Conservation (phyloP, 352 stramenopile genomes). For the Aphanomyces stellatus region DNA sequence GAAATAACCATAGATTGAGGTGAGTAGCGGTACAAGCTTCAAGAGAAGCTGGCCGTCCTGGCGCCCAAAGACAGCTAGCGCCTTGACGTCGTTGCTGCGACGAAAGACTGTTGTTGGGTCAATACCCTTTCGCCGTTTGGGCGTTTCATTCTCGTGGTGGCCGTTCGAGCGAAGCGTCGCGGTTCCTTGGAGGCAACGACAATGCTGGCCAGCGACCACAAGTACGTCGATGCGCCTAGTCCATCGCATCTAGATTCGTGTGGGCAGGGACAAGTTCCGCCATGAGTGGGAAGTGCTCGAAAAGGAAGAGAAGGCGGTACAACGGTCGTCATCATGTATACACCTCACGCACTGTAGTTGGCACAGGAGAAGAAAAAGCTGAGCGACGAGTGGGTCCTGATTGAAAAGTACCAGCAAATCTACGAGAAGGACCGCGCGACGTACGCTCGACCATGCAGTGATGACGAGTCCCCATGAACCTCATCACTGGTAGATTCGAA, state of each 20-base stretch:
- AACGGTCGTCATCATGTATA: not conserved
- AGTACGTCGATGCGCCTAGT: too few species aligned
- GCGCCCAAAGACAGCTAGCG: too few species aligned
- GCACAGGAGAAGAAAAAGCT: conserved; percentile 69
- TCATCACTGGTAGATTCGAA: conserved; percentile 39
- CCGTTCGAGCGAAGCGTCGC: not conserved
- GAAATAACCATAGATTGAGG: too few species aligned
- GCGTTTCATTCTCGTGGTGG: not conserved
- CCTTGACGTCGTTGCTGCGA: too few species aligned
- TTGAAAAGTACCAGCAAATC: conserved; percentile 56
- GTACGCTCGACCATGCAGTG: conserved; percentile 23
- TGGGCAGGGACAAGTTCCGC: conserved; percentile 4
- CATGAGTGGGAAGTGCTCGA: conserved; percentile 12
- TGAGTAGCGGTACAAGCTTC: too few species aligned
- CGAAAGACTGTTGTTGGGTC: too few species aligned
- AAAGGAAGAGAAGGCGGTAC: conserved; percentile 10
- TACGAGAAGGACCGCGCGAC: conserved; percentile 50
- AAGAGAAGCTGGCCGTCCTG: too few species aligned
- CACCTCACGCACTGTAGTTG: conserved; percentile 29
- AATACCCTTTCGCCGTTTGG: not conserved
- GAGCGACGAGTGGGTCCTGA: conserved; percentile 51
- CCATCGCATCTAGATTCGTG: too few species aligned
- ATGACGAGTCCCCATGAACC: not conserved
- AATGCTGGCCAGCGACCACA: not conserved
- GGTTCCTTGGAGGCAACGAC: not conserved